Conservation (phyloP, 139 green algal genomes). For the Chlorella sp. region DNA sequence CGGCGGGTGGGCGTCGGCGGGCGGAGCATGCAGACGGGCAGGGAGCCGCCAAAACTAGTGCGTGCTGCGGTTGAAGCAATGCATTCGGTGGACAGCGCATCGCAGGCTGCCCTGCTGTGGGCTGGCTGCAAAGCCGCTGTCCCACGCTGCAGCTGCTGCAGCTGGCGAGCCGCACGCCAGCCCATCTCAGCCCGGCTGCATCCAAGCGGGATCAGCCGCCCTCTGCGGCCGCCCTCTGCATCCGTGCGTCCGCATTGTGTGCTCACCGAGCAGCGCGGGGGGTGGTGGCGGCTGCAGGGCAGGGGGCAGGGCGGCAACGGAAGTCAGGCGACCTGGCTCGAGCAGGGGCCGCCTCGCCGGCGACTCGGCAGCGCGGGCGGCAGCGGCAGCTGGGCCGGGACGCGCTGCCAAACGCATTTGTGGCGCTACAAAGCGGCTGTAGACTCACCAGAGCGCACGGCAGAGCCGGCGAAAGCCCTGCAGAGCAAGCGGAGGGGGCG, state of each 20-base stretch:
- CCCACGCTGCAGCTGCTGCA: neutral
- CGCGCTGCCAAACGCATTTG: neutral
- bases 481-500: neutral
- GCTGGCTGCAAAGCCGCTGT: neutral
- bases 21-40: neutral
- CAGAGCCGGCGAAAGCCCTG: conserved; percentile 27
- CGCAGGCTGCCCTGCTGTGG: neutral
- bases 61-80: too few relatives aligned
- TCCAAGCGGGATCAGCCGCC: neutral
- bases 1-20: neutral
- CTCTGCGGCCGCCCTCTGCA: neutral
- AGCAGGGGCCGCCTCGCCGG: neutral
- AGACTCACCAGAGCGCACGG: conserved; percentile 30
- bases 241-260: neutral
- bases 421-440: neutral
- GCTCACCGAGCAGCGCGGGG: conserved; percentile 18
- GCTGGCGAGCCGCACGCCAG: neutral
- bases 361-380: neutral
- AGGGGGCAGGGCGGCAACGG: neutral
- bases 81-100: too few relatives aligned
- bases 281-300: conserved; percentile 17
- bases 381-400: neutral
- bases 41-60: too few relatives aligned
- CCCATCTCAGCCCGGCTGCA: neutral
- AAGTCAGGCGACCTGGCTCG: neutral